phyloP scores from a whole-genome alignment of 208 protist species.

The Trichomonas tenax region DNA sequence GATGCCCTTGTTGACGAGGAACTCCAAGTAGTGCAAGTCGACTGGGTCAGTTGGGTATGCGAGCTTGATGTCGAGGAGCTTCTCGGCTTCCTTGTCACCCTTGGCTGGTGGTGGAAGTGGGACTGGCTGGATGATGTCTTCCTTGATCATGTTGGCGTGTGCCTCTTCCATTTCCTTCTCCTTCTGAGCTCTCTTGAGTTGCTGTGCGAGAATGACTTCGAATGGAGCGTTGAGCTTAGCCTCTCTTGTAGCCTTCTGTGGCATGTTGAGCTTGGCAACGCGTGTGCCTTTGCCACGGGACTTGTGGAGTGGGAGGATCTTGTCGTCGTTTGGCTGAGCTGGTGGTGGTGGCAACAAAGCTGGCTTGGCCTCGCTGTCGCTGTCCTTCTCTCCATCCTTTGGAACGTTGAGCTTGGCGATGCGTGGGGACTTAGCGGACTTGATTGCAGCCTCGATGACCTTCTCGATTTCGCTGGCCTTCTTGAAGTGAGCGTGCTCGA shows the following conservation, averaged over 20 bases:
- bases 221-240: no score
- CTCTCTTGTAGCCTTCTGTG: not conserved
- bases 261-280: not conserved
- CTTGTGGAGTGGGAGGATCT: not conserved
- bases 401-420: no score
- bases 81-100: not conserved
- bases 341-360: not conserved
- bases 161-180: not conserved
- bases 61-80: not conserved
- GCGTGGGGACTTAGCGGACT: no score
- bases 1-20: not conserved
- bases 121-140: not conserved
- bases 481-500: not conserved
- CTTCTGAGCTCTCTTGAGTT: no score
- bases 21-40: not conserved
- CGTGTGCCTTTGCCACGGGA: not conserved
- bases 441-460: not conserved
- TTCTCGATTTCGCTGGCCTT: not conserved
- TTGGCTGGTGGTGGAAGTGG: no score
- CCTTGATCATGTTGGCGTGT: not conserved
- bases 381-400: not conserved
- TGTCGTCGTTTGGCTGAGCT: not conserved
- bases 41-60: not conserved
- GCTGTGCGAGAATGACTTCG: no score
- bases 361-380: not conserved